A percentile compares a stretch with the other conserved stretches of the same genome.
Conservation (phyloP, 148 eudicot genomes). For the Rhododendron ovatum region DNA sequence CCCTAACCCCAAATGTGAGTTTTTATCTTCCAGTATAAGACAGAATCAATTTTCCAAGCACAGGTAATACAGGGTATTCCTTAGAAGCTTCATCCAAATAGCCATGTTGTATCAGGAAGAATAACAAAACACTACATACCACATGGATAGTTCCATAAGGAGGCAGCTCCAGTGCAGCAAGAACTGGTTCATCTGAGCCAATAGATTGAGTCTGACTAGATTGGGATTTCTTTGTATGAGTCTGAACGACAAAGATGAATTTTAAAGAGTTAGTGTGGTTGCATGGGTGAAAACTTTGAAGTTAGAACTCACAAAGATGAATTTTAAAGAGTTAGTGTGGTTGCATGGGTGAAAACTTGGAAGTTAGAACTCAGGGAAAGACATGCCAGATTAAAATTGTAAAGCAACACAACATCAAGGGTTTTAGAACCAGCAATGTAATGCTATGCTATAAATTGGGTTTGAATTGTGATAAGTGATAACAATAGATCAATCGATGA, state of each 20-base stretch:
- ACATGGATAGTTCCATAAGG: constrained; percentile 76
- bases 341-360: background rate
- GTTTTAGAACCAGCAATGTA: background rate
- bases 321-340: background rate
- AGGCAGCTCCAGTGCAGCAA: constrained; percentile 62
- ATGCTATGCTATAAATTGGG: background rate
- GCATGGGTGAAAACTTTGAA: background rate
- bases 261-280: background rate
- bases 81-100: background rate
- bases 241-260: constrained; percentile 42
- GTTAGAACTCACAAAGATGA: background rate
- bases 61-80: background rate
- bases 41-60: background rate
- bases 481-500: background rate
- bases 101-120: background rate
- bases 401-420: background rate
- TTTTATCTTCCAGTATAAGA: background rate
- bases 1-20: background rate
- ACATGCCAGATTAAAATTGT: background rate
- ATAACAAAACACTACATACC: constrained; percentile 40
- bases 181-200: constrained; percentile 35
- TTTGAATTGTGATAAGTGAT: background rate
- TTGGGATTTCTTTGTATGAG: constrained; percentile 66
- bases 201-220: constrained; percentile 23
- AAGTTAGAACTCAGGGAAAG: background rate